Evolutionary conservation across 2,329 filamentous ascomycete species (phyloP), one percentile per base, ranked within the genome.

Genomic region (Paecilomyces sp.): DNA sequence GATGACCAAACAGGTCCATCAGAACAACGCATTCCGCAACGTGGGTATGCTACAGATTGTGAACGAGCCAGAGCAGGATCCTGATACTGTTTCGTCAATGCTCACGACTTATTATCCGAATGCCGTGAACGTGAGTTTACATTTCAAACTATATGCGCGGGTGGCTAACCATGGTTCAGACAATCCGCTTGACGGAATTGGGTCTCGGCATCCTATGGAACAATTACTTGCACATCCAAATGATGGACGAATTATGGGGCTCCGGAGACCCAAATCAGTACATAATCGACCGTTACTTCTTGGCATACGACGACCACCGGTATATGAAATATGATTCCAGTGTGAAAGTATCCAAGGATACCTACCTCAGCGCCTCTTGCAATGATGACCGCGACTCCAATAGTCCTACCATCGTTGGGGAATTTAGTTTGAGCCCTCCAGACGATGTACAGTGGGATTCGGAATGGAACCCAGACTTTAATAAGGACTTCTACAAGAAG

Each of bases 31-130:
- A 31, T 83, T 81, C 67, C 71, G 78, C 57, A 84, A 81, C 53
- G 83, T 86, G 28, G 83, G 83, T 59, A 85, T 84, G 79, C 68
- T 87, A 41, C 79, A 83, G 66, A 70, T 86, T 12, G 73, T 86
- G 58, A 87, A 86, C 65, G 84, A 87, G 67, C 84, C 84, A 3
- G 68, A 80, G 12, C 76, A 77, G 56, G 69, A 76, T 55, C 62
- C 70, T 54, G 64, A 70, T 11, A 66, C 64, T 5, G 71, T 71
- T 1, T 68, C 70, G 3, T 68, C 69, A 1, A 71, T 83, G 68
- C 67, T 74, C 9, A 69, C 71, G 15, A 70, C 65, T 9, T 85
- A 76, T 70, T 85, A 85, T 65, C 78, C 77, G 3, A 75, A 74
- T 12, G 82, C 81, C 2, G 75, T 75, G 62, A 60, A 61, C 2